Conservation (phyloP, 768 basidiomycete species). For the Zangia roseola region DNA sequence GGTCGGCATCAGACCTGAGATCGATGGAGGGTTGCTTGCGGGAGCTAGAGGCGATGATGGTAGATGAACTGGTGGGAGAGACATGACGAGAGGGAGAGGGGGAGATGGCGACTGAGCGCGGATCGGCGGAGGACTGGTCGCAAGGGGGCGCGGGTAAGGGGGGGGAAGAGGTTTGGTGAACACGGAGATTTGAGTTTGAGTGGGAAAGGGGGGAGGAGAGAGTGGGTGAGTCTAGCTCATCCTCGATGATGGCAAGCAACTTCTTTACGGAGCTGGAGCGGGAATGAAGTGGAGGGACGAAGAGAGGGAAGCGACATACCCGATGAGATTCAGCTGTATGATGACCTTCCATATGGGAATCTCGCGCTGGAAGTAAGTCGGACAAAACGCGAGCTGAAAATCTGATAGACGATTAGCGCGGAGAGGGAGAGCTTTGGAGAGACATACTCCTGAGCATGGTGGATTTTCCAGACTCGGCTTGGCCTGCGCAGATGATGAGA, state of each 20-base stretch:
- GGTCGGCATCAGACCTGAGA: constrained; percentile 2
- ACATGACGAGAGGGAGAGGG: background rate
- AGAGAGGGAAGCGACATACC: constrained; percentile 33
- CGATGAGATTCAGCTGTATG: constrained; percentile 68
- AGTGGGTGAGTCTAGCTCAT: constrained; percentile 38
- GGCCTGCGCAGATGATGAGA: constrained; percentile 14
- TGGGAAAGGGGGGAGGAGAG: background rate
- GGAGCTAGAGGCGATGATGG: background rate
- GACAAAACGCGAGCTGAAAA: constrained; percentile 66
- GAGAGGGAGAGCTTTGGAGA: background rate
- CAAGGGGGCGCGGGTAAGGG: background rate
- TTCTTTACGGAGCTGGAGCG: constrained; percentile 52
- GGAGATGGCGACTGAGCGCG: background rate
- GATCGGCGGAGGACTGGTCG: background rate
- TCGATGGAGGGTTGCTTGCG: background rate
- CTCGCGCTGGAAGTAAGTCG: constrained; percentile 57
- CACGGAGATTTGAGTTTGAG: constrained; percentile 11
- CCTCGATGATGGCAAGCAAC: constrained; percentile 52
- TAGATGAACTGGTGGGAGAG: background rate
- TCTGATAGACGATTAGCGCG: constrained; percentile 37
- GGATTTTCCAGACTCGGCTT: constrained; percentile 33
- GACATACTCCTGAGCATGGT: constrained; percentile 30
- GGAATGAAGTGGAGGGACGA: background rate
- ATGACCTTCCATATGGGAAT: constrained; percentile 59
- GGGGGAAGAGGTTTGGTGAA: constrained; percentile 31